A percentile compares a stretch with the other conserved stretches of the same genome.
Conservation (phyloP, 1,284 basidiomycete species). For the Rhodofomes roseus region DNA sequence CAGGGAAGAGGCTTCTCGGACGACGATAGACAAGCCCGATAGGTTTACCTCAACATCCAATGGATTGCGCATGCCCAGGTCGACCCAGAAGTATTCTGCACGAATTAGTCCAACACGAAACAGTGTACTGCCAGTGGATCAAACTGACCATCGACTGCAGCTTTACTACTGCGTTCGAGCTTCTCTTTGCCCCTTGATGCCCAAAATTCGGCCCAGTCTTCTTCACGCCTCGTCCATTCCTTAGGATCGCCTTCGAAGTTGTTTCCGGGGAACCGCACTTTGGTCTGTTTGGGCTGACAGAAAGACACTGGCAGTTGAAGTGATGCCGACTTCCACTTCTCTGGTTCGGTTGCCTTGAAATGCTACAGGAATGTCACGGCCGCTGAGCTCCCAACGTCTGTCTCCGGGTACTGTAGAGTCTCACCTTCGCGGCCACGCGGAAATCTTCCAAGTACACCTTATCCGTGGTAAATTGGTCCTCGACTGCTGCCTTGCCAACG, state of each 20-base stretch:
- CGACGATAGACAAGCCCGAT: slow-evolving; percentile 51
- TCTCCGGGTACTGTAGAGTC: not conserved
- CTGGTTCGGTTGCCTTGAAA: slow-evolving; percentile 49
- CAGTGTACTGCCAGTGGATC: not conserved
- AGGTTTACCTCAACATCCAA: slow-evolving; percentile 66
- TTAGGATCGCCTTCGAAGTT: slow-evolving; percentile 37
- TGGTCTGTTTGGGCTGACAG: slow-evolving; percentile 48
- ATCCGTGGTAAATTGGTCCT: slow-evolving; percentile 37
- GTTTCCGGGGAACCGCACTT: slow-evolving; percentile 51
- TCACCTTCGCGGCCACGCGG: slow-evolving; percentile 67
- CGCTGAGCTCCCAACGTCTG: not conserved
- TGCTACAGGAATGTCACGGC: slow-evolving; percentile 43
- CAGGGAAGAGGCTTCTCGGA: slow-evolving; percentile 37
- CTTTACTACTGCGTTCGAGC: slow-evolving; percentile 52
- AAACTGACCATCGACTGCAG: slow-evolving; percentile 56
- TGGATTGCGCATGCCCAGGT: slow-evolving; percentile 65
- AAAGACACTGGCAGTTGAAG: slow-evolving; percentile 59
- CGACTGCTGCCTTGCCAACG: slow-evolving; percentile 17
- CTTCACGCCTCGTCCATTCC: slow-evolving; percentile 61
- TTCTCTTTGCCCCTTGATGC: slow-evolving; percentile 47
- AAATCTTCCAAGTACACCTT: slow-evolving; percentile 76
- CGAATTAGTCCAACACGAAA: slow-evolving; percentile 3
- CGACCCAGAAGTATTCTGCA: slow-evolving; percentile 73
- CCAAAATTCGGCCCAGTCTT: slow-evolving; percentile 62
- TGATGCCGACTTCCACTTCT: slow-evolving; percentile 34